Evolutionary conservation across 768 basidiomycete species (phyloP).

Genomic region (Trichaptum fuscoviolaceum): DNA sequence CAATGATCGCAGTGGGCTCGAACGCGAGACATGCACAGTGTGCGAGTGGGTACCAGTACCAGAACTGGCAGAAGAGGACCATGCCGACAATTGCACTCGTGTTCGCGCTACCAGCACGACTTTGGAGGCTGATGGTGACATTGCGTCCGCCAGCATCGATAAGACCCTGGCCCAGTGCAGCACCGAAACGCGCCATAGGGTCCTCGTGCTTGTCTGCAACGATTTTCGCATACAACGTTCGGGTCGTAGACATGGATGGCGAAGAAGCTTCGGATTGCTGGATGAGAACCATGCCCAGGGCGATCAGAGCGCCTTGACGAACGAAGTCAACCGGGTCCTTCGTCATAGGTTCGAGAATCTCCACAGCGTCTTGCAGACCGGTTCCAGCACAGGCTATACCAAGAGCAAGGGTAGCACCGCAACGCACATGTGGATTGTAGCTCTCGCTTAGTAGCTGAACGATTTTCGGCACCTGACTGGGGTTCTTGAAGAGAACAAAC

Average conservation of each 20-base stretch:
- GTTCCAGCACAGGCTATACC: conserved; percentile 98
- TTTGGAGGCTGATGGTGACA: conserved; percentile 90
- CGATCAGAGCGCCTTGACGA: conserved; percentile 93
- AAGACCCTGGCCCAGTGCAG: conserved; percentile 91
- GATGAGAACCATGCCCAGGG: conserved; percentile 94
- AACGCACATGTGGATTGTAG: conserved; percentile 98
- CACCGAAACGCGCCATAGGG: conserved; percentile 97
- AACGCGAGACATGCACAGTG: conserved; percentile 92
- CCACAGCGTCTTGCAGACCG: conserved; percentile 92
- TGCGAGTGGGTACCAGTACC: conserved; percentile 99
- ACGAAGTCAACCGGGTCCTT: conserved; percentile 98
- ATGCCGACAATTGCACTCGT: conserved; percentile 97
- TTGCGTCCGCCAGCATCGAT: conserved; percentile 98
- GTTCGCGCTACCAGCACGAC: conserved; percentile 87
- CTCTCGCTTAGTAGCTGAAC: conserved; percentile 97
- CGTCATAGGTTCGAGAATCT: conserved; percentile 96
- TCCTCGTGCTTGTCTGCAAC: conserved; percentile 97
- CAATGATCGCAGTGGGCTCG: conserved; percentile 93
- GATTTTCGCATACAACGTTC: conserved; percentile 85
- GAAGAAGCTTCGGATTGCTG: conserved; percentile 92
- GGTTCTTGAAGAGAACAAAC: conserved; percentile 96
- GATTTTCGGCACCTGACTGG: conserved; percentile 91
- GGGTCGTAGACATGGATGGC: conserved; percentile 72
- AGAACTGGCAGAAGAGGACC: conserved; percentile 97
- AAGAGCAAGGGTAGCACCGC: conserved; percentile 92